Evolutionary conservation across 495 filamentous ascomycete genomes (phyloP).

Genomic region (Trichoderma gamsii): DNA sequence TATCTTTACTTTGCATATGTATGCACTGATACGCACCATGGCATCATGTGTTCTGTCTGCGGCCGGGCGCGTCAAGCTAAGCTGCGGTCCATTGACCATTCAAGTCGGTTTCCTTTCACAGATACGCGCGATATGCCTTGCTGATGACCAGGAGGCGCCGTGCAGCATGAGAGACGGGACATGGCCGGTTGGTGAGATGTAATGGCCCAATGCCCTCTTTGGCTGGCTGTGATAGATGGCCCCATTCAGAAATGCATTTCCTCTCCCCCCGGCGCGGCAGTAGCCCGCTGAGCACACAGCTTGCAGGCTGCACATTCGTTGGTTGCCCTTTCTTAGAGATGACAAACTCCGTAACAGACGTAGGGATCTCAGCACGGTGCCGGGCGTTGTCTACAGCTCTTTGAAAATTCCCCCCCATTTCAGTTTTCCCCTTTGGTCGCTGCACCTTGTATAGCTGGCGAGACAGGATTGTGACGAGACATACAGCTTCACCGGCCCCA

Average conservation of each 20-base stretch:
- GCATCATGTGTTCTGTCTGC: slow-evolving; percentile 5
- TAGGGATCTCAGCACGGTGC: not conserved
- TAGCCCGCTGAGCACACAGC: slow-evolving; percentile 2
- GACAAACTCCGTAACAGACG: not conserved
- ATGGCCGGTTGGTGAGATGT: not conserved
- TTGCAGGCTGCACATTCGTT: not conserved
- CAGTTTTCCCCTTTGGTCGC: not conserved
- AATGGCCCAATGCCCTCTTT: not conserved
- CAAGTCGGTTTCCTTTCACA: not conserved
- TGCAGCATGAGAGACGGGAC: not conserved
- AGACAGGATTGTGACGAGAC: not conserved
- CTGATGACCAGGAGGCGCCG: not conserved
- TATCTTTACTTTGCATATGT: not conserved
- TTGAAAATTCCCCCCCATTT: not conserved
- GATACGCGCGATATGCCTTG: slow-evolving; percentile 7
- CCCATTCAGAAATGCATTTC: not conserved
- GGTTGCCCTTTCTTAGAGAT: not conserved
- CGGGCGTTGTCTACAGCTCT: not conserved
- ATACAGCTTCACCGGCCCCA: slow-evolving; percentile 13
- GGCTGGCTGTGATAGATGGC: not conserved
- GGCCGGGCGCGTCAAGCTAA: not conserved
- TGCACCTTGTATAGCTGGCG: not conserved
- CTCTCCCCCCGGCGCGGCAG: not conserved
- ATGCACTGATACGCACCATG: not conserved
- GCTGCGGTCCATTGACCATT: not conserved